Evolutionary conservation across 106 monocot genomes (phyloP), one percentile per base, ranked within the genome.

Genomic region (Dioscorea alata): DNA sequence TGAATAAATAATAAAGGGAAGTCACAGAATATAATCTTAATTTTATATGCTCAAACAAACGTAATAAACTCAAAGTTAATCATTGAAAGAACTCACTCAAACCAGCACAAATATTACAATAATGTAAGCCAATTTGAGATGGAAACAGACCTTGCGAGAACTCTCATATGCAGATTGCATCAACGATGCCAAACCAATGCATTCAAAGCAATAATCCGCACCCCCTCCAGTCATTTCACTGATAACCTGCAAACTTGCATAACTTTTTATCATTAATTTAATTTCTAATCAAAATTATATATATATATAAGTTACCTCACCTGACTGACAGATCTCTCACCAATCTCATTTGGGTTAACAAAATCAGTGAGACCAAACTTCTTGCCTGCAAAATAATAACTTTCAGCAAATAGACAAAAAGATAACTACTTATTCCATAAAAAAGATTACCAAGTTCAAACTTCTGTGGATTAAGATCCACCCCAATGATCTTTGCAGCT

Each of bases 281-380:
- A 28, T 28, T 19, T 65, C 8, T 12, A 12, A 65, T 18, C 4
- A 16, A 48, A 48, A 42, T 2, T 16, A 17, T 1, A 14, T 25
- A 21, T 13, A 23, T 28, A 3, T 28, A 3, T 28, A 3, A 1
- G 28, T 28, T 28, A 3, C 28, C 3, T 28, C 28, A 63, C 95
- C 89, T 97, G 63, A 16, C 68, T 78, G 5, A 89, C 57, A 2
- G 84, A 21, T 74, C 69, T 82, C 10, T 28, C 86, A 21, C 92
- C 96, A 1, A 70, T 81, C 4, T 92, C 92, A 34, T 79, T 89
- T 22, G 96, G 86, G 52, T 92, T 97, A 14, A 97, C 64, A 67
- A 92, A 92, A 61, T 92, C 86, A 16, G 92, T 97, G 10, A 97
- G 16, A 17, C 96, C 96, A 79, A 97, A 81, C 72, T 74, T 92